Conservation (phyloP, 805 yeast genomes). For the Schwanniomyces pseudopolymorphus region DNA sequence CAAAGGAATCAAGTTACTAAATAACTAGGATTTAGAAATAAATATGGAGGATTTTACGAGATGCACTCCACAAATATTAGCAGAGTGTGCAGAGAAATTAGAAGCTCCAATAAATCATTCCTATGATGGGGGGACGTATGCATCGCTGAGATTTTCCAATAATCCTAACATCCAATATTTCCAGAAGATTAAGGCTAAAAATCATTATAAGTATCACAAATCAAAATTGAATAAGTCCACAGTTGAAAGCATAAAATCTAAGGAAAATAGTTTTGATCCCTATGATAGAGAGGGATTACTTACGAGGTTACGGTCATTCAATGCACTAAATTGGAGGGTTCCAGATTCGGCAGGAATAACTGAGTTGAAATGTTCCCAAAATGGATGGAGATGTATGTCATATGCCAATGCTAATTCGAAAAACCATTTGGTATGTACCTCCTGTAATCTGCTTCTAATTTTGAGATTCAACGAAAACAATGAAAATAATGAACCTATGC, state of each 20-base stretch:
- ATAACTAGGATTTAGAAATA: not conserved
- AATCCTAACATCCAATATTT: slow-evolving; percentile 43
- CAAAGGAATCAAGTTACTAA: slow-evolving; percentile 15
- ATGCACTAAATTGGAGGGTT: slow-evolving; percentile 48
- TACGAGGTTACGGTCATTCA: slow-evolving; percentile 43
- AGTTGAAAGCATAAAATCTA: slow-evolving; percentile 13
- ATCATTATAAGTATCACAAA: slow-evolving; percentile 39
- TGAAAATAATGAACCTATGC: slow-evolving; percentile 2
- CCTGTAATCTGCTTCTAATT: slow-evolving; percentile 28
- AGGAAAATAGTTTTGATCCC: slow-evolving; percentile 33
- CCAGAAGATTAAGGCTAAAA: slow-evolving; percentile 30
- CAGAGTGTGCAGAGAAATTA: slow-evolving; percentile 22
- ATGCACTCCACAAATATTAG: slow-evolving; percentile 14
- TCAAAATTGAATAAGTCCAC: slow-evolving; percentile 16
- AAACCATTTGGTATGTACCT: slow-evolving; percentile 34
- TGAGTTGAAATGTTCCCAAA: slow-evolving; percentile 48
- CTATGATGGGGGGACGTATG: slow-evolving; percentile 2
- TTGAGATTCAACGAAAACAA: slow-evolving; percentile 25
- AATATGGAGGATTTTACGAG: not conserved
- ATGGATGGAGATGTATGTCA: slow-evolving; percentile 54
- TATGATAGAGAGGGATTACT: slow-evolving; percentile 34
- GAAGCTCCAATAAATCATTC: slow-evolving; percentile 13
- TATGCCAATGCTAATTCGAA: slow-evolving; percentile 20
- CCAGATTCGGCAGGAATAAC: slow-evolving; percentile 23
- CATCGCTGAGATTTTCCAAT: slow-evolving; percentile 8